A percentile compares a stretch with the other conserved stretches of the same genome.
Evolutionary conservation across 169 alveolate genomes (phyloP).

Genomic region (Plasmodium blacklocki): DNA sequence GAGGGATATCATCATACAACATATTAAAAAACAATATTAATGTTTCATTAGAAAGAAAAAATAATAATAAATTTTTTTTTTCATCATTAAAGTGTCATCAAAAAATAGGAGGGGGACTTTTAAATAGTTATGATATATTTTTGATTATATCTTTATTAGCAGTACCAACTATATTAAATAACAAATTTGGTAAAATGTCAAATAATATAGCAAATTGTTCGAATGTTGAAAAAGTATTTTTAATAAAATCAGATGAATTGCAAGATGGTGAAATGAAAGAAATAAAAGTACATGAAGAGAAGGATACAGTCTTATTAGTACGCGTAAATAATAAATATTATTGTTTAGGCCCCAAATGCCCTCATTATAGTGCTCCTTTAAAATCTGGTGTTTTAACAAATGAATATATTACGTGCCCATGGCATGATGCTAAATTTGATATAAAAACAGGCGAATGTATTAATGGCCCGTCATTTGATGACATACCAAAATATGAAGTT

Average conservation of each 20-base stretch:
- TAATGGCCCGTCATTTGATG: slow-evolving; percentile 85
- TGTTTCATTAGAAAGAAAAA: slow-evolving; percentile 1
- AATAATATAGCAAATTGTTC: slow-evolving; percentile 15
- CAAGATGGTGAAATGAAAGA: slow-evolving; percentile 84
- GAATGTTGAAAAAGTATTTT: slow-evolving; percentile 49
- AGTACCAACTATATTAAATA: slow-evolving; percentile 4
- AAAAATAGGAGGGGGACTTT: neutral
- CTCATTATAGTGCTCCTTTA: slow-evolving; percentile 85
- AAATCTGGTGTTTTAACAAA: slow-evolving; percentile 81
- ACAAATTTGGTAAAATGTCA: slow-evolving; percentile 1
- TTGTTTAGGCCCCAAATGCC: slow-evolving; percentile 86
- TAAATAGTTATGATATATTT: slow-evolving; percentile 14
- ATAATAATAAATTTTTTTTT: neutral
- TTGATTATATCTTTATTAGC: slow-evolving; percentile 19
- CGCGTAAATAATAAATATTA: slow-evolving; percentile 77
- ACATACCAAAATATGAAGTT: slow-evolving; percentile 81
- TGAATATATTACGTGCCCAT: slow-evolving; percentile 83
- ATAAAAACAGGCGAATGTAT: slow-evolving; percentile 83
- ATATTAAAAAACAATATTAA: neutral
- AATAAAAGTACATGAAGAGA: slow-evolving; percentile 78
- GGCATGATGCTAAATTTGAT: slow-evolving; percentile 88
- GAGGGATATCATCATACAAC: slow-evolving; percentile 1
- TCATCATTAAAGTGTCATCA: neutral
- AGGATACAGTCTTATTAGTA: slow-evolving; percentile 78
- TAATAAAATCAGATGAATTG: slow-evolving; percentile 77